Conservation (phyloP, 2,329 filamentous ascomycete genomes). For the Rutstroemia sp. region DNA sequence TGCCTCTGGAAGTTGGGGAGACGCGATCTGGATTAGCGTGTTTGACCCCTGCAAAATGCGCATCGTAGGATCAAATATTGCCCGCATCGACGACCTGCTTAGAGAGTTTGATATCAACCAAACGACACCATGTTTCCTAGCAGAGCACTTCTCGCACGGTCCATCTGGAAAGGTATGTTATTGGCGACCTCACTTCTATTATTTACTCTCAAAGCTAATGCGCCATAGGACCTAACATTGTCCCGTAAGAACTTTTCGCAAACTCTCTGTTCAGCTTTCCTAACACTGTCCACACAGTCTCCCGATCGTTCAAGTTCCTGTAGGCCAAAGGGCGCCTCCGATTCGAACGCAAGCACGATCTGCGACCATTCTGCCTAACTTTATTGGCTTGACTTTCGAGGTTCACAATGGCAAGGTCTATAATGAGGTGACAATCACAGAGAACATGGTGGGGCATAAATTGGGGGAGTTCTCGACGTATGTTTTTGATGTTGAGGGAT, state of each 20-base stretch:
- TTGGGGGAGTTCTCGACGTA: constrained; percentile 67
- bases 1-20: constrained; percentile 11
- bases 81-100: not conserved
- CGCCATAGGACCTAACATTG: constrained; percentile 56
- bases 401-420: constrained; percentile 69
- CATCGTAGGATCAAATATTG: not conserved
- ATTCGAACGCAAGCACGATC: constrained; percentile 64
- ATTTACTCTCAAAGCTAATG: constrained; percentile 19
- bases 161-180: constrained; percentile 66
- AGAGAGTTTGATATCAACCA: constrained; percentile 1
- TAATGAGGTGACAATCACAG: constrained; percentile 60
- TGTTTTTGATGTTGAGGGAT: constrained; percentile 24
- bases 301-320: constrained; percentile 41
- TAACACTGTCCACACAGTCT: constrained; percentile 38
- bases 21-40: constrained; percentile 18
- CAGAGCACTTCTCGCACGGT: constrained; percentile 51
- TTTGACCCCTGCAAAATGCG: constrained; percentile 14
- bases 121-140: constrained; percentile 47
- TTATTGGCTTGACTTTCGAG: constrained; percentile 63
- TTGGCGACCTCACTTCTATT: not conserved
- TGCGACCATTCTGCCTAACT: constrained; percentile 66
- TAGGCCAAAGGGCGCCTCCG: constrained; percentile 48
- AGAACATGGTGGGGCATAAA: constrained; percentile 73
- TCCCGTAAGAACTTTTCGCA: constrained; percentile 47
- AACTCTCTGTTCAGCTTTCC: constrained; percentile 14